Evolutionary conservation across 2,329 filamentous ascomycete genomes (phyloP).

Genomic region (Pseudogymnoascus sp.): DNA sequence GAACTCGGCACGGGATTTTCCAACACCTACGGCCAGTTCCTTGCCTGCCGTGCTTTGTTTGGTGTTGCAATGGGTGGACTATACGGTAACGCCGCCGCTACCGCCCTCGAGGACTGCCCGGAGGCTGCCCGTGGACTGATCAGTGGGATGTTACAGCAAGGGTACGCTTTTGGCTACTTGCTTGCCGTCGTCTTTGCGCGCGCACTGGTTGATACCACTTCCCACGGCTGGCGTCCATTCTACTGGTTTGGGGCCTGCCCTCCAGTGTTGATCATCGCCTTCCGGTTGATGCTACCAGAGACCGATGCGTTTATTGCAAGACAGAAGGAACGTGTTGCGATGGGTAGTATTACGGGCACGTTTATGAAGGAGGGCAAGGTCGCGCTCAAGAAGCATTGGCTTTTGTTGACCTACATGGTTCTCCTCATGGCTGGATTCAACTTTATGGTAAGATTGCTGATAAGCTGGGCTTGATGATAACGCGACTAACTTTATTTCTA

Average conservation of each 20-base stretch:
- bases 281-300: slow-evolving; percentile 72
- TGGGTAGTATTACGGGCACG: slow-evolving; percentile 55
- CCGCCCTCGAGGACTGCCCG: slow-evolving; percentile 59
- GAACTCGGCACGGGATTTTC: slow-evolving; percentile 72
- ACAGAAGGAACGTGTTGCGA: slow-evolving; percentile 54
- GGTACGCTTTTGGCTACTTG: slow-evolving; percentile 75
- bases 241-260: slow-evolving; percentile 86
- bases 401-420: slow-evolving; percentile 73
- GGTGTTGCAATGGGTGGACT: slow-evolving; percentile 78
- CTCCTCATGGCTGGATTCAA: slow-evolving; percentile 88
- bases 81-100: slow-evolving; percentile 73
- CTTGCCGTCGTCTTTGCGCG: slow-evolving; percentile 63
- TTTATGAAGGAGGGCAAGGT: slow-evolving; percentile 74
- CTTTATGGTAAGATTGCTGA: slow-evolving; percentile 65
- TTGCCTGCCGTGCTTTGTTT: slow-evolving; percentile 69
- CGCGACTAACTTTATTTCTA: background rate
- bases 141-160: slow-evolving; percentile 76
- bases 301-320: slow-evolving; percentile 67
- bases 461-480: background rate
- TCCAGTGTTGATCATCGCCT: slow-evolving; percentile 72
- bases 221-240: slow-evolving; percentile 74
- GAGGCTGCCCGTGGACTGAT: slow-evolving; percentile 61
- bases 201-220: slow-evolving; percentile 67
- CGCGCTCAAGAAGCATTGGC: slow-evolving; percentile 73
- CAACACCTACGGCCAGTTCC: slow-evolving; percentile 58